Base-by-base conservation (phyloP, 2,329 filamentous ascomycete genomes). In the Diaporthe ampelina region DNA sequence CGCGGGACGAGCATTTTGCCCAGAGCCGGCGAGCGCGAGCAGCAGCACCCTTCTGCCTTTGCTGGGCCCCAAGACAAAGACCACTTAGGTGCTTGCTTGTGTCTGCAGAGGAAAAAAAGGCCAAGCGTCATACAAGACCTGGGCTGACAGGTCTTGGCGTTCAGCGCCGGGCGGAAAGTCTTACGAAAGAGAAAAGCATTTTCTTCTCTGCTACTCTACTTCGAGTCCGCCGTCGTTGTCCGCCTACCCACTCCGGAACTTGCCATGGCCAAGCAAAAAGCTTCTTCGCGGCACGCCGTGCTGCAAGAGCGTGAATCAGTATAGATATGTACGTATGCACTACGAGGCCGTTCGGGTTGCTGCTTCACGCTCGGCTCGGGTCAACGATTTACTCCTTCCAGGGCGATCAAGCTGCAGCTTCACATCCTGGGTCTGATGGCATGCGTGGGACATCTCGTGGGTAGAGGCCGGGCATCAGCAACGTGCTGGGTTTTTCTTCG, bases 1-100 rank as follows among this genome's bases (percentile, higher is more conserved):
- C 63, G 63, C 63, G 63, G 63, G 63, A 68, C 63, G 48, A 68
- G 63, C 63, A 68, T 68, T 68, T 32, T 68, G 63, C 63, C 63
- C 63, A 67, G 61, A 67, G 43, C 29, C 21, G 4, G 17, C 45
- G 32, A 37, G 29, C 26, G 57, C 57, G 32, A 40, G 37, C 37
- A 59, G 35, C 21, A 61, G 10, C 19, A 24, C 45, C 11, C 24
- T 50, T 68, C 52, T 50, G 10, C 52, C 29, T 52, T 10, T 11
- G 15, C 40, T 19, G 3, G 29, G 29, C 6, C 63, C 45, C 32
- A 40, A 40, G 45, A 4, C 11, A 24, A 15, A 43, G 9, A 61
- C 37, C 37, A 40, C 35, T 13, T 13, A 37, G 57, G 57, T 61
- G 57, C 57, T 7, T 37, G 40, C n/a, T 10, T 59, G 57, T 40